A percentile compares a stretch with the other conserved stretches of the same genome.
Evolutionary conservation across 1,139 yeast genomes (phyloP).

Genomic region (Sugiyamaella xylanicola): DNA sequence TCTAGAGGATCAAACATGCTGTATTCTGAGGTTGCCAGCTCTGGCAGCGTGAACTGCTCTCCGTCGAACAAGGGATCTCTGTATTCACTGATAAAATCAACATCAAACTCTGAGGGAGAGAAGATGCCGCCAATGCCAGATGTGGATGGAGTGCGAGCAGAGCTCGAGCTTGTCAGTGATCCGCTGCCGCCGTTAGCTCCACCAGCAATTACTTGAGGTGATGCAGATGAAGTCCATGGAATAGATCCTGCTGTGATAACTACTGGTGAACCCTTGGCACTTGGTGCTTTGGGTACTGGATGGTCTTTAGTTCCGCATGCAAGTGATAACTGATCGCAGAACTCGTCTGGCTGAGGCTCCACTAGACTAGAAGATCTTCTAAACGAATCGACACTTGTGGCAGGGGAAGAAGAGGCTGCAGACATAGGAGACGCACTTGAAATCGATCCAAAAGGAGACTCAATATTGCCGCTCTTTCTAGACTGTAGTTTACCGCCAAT

Average conservation of each 20-base stretch:
- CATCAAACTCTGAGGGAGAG: conserved; percentile 37
- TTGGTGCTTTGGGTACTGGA: conserved; percentile 60
- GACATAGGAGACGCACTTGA: conserved; percentile 18
- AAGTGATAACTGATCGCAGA: conserved; percentile 71
- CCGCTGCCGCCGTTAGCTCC: conserved; percentile 1
- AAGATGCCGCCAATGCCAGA: conserved; percentile 18
- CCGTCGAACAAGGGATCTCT: conserved; percentile 42
- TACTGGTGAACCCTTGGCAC: conserved; percentile 23
- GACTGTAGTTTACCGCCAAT: conserved; percentile 5
- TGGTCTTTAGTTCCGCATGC: conserved; percentile 73
- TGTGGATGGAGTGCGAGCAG: conserved; percentile 17
- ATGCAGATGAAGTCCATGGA: conserved; percentile 27
- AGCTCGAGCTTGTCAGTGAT: conserved; percentile 4
- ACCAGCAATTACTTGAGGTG: conserved; percentile 17
- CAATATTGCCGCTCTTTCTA: conserved; percentile 14
- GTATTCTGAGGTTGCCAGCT: conserved; percentile 55
- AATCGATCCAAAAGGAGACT: conserved; percentile 11
- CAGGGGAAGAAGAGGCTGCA: conserved; percentile 27
- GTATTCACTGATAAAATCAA: conserved; percentile 41
- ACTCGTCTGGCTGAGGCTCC: conserved; percentile 46
- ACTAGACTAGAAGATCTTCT: conserved; percentile 23
- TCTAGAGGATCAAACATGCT: conserved; percentile 67
- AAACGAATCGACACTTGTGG: conserved; percentile 30
- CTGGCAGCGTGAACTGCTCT: conserved; percentile 40
- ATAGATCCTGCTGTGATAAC: conserved; percentile 29